Percentiles rank a stretch among this genome's conserved stretches.
These are phyloP conservation scores for Syzygium jambos DNA, from an alignment of 345 rosid species.

Conservation along the genomic window DNA sequence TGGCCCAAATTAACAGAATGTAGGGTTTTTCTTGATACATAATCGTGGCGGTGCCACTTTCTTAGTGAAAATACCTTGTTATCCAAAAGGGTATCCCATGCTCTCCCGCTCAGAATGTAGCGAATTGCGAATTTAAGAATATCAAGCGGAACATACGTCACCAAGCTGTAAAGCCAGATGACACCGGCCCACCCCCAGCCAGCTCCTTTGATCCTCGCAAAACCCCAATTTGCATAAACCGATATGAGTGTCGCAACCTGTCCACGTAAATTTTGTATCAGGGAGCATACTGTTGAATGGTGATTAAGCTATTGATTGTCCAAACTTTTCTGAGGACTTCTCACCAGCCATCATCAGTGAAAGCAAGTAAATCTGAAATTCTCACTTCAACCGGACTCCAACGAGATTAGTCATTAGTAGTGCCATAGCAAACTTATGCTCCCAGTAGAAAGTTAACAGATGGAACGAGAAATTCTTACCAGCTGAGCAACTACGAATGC, in stretches of 20 bases:
- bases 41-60: neutral
- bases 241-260: slow-evolving; percentile 79
- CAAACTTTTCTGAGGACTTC: neutral
- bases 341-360: neutral
- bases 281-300: neutral
- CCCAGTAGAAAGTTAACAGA: neutral
- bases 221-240: slow-evolving; percentile 77
- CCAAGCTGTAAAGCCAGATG: slow-evolving; percentile 76
- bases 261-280: neutral
- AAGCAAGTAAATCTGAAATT: neutral
- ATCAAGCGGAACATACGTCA: slow-evolving; percentile 73
- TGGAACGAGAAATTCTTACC: slow-evolving; percentile 27
- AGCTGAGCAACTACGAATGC: slow-evolving; percentile 73
- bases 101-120: slow-evolving; percentile 69
- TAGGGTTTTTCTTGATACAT: neutral
- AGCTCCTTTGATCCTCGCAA: slow-evolving; percentile 51
- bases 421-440: neutral
- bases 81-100: slow-evolving; percentile 70
- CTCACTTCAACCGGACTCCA: neutral
- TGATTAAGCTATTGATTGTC: neutral
- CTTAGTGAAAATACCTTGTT: slow-evolving; percentile 46
- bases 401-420: neutral
- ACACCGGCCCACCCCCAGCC: slow-evolving; percentile 99
- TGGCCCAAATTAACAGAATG: neutral
- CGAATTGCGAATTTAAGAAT: slow-evolving; percentile 63